Conservation (phyloP, 2,329 filamentous ascomycete genomes). For the Gyromitra esculenta region DNA sequence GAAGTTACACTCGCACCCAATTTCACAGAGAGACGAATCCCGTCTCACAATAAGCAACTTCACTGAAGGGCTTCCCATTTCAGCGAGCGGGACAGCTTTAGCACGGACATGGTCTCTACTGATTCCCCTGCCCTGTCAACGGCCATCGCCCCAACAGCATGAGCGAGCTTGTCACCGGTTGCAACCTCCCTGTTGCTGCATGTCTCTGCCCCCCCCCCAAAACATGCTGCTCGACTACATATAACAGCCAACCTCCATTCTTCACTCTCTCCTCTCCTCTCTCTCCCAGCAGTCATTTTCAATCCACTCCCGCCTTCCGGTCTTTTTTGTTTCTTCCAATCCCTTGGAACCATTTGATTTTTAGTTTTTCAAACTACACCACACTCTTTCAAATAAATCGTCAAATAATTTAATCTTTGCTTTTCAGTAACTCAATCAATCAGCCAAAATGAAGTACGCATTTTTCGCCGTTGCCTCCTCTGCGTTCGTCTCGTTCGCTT, state of each 20-base stretch:
- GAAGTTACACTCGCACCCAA: constrained; percentile 24
- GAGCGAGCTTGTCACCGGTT: constrained; percentile 7
- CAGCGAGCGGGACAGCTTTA: constrained; percentile 23
- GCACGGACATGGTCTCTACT: constrained; percentile 9
- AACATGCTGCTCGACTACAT: constrained; percentile 28
- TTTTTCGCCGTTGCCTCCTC: constrained; percentile 54
- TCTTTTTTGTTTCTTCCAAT: constrained; percentile 28
- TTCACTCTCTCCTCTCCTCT: constrained; percentile 5
- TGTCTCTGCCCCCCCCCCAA: not conserved
- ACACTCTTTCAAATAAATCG: constrained; percentile 47
- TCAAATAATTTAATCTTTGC: constrained; percentile 12
- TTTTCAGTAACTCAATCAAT: constrained; percentile 24
- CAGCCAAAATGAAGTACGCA: constrained; percentile 57
- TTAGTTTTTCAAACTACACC: constrained; percentile 49
- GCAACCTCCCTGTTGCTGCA: constrained; percentile 24
- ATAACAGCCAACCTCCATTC: constrained; percentile 41
- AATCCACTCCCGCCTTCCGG: constrained; percentile 19
- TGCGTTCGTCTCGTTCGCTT: constrained; percentile 56
- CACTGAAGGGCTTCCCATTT: constrained; percentile 12
- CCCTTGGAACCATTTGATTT: constrained; percentile 34
- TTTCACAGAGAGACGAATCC: constrained; percentile 41
- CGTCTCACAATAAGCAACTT: constrained; percentile 39
- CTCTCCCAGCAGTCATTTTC: constrained; percentile 15
- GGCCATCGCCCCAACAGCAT: constrained; percentile 27
- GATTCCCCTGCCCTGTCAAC: constrained; percentile 38